Conservation (phyloP, 75 land plant genomes). For the Sequoiadendron giganteum region DNA sequence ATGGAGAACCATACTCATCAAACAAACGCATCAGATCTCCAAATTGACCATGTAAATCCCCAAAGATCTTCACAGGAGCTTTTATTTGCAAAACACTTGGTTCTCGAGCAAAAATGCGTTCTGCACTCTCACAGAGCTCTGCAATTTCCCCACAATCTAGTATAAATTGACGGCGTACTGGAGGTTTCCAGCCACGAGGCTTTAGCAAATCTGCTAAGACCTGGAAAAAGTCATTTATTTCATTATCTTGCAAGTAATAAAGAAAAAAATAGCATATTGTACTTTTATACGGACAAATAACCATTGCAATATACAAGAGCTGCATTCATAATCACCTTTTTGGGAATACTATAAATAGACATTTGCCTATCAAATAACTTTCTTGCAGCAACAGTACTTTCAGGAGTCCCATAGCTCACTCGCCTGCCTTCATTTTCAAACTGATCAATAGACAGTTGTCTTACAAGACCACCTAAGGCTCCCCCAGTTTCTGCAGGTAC, state of each 20-base stretch:
- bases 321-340: slow-evolving; percentile 29
- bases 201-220: slow-evolving; percentile 40
- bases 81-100: slow-evolving; percentile 49
- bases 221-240: slow-evolving; percentile 16
- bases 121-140: slow-evolving; percentile 48
- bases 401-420: slow-evolving; percentile 61
- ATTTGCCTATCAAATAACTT: slow-evolving; percentile 46
- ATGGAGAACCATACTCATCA: slow-evolving; percentile 61
- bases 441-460: slow-evolving; percentile 58
- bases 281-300: background rate
- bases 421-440: slow-evolving; percentile 59
- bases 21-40: slow-evolving; percentile 59
- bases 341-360: slow-evolving; percentile 41
- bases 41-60: slow-evolving; percentile 61
- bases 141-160: slow-evolving; percentile 44
- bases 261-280: background rate
- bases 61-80: slow-evolving; percentile 61
- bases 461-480: slow-evolving; percentile 46
- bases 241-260: background rate
- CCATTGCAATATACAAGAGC: slow-evolving; percentile 1
- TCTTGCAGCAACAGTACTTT: slow-evolving; percentile 47
- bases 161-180: slow-evolving; percentile 46
- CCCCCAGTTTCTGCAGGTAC: slow-evolving; percentile 60
- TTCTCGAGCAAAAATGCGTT: slow-evolving; percentile 39
- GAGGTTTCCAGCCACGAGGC: slow-evolving; percentile 62